Conservation (phyloP, 345 rosid genomes). For the Erysimum cheiranthoides region DNA sequence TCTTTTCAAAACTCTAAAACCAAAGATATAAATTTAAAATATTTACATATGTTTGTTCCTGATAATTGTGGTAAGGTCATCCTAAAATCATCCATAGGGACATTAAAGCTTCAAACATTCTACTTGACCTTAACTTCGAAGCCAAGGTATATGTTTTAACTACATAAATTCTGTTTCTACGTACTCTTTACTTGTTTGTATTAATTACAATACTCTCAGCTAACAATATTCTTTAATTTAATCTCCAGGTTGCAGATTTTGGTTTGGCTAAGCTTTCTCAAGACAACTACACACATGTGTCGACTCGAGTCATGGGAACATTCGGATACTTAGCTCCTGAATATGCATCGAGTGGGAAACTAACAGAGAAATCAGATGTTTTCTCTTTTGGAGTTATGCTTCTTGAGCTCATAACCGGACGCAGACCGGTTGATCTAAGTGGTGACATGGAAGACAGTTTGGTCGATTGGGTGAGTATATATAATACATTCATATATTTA, state of each 20-base stretch:
- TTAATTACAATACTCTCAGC: background rate
- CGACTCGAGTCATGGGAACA: slow-evolving; percentile 97
- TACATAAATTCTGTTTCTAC: background rate
- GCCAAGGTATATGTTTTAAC: slow-evolving; percentile 37
- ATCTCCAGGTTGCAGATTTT: slow-evolving; percentile 81
- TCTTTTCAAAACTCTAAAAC: background rate
- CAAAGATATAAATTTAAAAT: background rate
- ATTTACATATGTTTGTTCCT: slow-evolving; percentile 5
- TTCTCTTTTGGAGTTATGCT: slow-evolving; percentile 96
- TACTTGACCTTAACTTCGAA: slow-evolving; percentile 68
- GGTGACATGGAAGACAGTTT: slow-evolving; percentile 84
- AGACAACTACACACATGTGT: slow-evolving; percentile 77
- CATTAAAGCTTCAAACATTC: slow-evolving; percentile 84
- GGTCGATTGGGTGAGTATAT: slow-evolving; percentile 84
- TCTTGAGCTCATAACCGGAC: slow-evolving; percentile 88
- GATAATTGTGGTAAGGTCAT: slow-evolving; percentile 59
- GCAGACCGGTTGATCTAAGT: slow-evolving; percentile 72
- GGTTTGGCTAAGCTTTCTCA: slow-evolving; percentile 86
- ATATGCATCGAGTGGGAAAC: slow-evolving; percentile 91
- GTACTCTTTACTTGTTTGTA: background rate
- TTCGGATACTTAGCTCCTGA: slow-evolving; percentile 99
- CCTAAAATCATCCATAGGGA: slow-evolving; percentile 91
- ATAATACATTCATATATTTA: background rate
- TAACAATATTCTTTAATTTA: slow-evolving; percentile 10
- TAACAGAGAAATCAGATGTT: slow-evolving; percentile 90